Conservation (phyloP, 139 green algal species). For the Penium margaritaceum region DNA sequence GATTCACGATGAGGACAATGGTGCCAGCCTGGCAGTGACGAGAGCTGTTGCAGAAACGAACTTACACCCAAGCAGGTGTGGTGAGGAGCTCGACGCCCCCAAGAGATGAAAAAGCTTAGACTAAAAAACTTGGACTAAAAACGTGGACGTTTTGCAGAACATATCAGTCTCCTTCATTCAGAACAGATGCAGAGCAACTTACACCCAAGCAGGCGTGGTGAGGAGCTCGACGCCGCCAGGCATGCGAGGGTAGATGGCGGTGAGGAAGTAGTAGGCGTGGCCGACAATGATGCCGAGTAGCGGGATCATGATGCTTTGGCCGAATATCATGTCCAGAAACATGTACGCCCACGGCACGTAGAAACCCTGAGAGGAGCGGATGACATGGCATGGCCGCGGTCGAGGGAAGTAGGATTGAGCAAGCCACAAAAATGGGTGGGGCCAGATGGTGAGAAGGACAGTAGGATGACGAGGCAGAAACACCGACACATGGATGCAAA, state of each 20-base stretch:
- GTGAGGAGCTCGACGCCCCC: neutral
- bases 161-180: neutral
- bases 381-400: no score
- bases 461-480: neutral
- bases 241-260: neutral
- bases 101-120: no score
- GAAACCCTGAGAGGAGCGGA: no score
- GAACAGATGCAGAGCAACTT: neutral
- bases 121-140: neutral
- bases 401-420: no score
- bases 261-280: slow-evolving; percentile 43
- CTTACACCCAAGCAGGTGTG: neutral
- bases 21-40: no score
- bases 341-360: slow-evolving; percentile 45
- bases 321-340: slow-evolving; percentile 42
- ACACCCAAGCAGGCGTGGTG: neutral
- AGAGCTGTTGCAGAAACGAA: no score
- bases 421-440: no score
- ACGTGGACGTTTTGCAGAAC: no score
- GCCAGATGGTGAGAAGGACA: neutral
- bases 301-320: slow-evolving; percentile 5
- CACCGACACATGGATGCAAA: neutral
- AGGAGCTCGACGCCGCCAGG: neutral
- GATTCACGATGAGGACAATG: no score
- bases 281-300: slow-evolving; percentile 40